A percentile compares a stretch with the other conserved stretches of the same genome.
phyloP scores from a whole-genome alignment of 75 land plant genomes.

The Sequoiadendron giganteum region DNA sequence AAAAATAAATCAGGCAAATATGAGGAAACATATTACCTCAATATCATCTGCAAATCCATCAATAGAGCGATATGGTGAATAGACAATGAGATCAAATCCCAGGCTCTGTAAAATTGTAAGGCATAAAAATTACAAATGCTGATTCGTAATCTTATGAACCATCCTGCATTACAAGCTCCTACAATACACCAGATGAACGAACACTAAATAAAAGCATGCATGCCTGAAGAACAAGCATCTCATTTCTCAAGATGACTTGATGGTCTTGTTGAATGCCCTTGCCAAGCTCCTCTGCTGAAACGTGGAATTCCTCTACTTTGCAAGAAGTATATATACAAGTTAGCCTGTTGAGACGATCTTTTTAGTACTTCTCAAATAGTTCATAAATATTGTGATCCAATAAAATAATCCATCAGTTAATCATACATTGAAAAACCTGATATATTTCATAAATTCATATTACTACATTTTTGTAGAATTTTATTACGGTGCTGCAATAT shows the following conservation, averaged over 20 bases:
- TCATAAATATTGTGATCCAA: background rate
- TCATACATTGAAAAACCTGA: background rate
- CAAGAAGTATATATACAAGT: slow-evolving; percentile 97
- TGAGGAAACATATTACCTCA: slow-evolving; percentile 48
- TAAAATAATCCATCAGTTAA: background rate
- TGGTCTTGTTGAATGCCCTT: slow-evolving; percentile 99
- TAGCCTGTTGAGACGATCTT: slow-evolving; percentile 50
- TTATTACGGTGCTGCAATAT: background rate
- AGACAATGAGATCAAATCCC: slow-evolving; percentile 96
- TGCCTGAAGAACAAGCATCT: slow-evolving; percentile 87
- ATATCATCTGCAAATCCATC: slow-evolving; percentile 87
- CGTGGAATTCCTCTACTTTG: slow-evolving; percentile 97
- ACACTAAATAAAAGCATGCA: slow-evolving; percentile 11
- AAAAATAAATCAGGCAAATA: background rate
- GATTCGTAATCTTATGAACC: background rate
- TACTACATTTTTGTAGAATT: background rate
- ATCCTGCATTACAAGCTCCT: background rate
- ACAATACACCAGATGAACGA: background rate
- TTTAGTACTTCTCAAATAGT: background rate
- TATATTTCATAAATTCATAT: background rate
- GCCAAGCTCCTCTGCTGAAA: slow-evolving; percentile 97
- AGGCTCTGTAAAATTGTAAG: slow-evolving; percentile 62
- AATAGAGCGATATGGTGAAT: slow-evolving; percentile 89
- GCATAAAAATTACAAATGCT: background rate
- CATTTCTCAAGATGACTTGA: slow-evolving; percentile 85